A percentile compares a stretch with the other conserved stretches of the same genome.
Conservation (phyloP, 306 rosid genomes). For the Benincasa hispida region DNA sequence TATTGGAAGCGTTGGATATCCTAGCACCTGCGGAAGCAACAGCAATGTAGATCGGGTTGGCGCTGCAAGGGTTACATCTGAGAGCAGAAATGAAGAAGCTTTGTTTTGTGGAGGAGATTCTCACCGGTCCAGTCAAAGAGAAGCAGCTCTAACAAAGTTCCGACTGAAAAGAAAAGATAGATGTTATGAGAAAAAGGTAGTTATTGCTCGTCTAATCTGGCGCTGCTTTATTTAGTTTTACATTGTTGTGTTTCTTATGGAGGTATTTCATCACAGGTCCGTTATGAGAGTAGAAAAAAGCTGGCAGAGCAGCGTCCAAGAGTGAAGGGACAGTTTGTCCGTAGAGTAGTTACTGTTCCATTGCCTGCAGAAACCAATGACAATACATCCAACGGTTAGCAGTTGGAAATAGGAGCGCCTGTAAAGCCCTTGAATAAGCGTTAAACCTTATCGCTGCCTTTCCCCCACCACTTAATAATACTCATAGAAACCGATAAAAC, state of each 20-base stretch:
- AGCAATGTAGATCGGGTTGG: slow-evolving; percentile 42
- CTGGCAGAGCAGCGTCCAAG: slow-evolving; percentile 97
- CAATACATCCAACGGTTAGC: slow-evolving; percentile 17
- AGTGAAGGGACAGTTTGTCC: slow-evolving; percentile 94
- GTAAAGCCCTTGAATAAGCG: background rate
- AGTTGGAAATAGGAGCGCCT: slow-evolving; percentile 13
- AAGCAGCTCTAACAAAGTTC: slow-evolving; percentile 80
- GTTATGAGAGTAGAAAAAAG: slow-evolving; percentile 96
- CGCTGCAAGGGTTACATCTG: slow-evolving; percentile 32
- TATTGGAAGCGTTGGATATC: slow-evolving; percentile 49
- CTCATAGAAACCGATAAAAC: background rate
- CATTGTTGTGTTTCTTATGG: slow-evolving; percentile 12
- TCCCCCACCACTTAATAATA: background rate
- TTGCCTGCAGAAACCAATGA: slow-evolving; percentile 26
- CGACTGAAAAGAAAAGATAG: slow-evolving; percentile 89
- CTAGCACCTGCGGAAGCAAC: slow-evolving; percentile 71
- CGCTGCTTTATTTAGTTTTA: background rate
- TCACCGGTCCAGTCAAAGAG: slow-evolving; percentile 54
- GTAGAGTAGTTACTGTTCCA: slow-evolving; percentile 37
- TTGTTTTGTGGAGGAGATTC: slow-evolving; percentile 23
- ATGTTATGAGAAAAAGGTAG: slow-evolving; percentile 92
- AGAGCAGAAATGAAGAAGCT: slow-evolving; percentile 49
- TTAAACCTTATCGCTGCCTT: background rate
- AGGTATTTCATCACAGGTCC: slow-evolving; percentile 42
- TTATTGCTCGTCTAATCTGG: background rate